These are phyloP conservation scores for Porphyrellus cyaneotinctus DNA, from an alignment of 768 basidiomycete genomes.

Conservation along the genomic window DNA sequence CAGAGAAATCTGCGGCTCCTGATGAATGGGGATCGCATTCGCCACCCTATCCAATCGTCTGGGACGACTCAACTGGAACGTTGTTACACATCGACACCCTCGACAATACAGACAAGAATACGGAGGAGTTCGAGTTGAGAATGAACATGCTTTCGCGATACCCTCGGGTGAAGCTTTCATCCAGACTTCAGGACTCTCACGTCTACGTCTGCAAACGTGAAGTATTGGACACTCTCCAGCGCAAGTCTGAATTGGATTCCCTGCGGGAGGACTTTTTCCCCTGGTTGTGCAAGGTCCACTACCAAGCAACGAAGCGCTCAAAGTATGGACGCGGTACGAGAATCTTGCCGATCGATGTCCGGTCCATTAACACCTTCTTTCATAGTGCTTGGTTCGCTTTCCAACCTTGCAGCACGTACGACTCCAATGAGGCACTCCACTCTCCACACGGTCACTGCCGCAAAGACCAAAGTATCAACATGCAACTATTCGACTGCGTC, in stretches of 20 bases:
- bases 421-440: constrained; percentile 54
- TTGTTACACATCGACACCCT: constrained; percentile 71
- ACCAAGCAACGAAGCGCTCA: constrained; percentile 54
- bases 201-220: constrained; percentile 82
- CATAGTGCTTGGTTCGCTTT: constrained; percentile 45
- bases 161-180: constrained; percentile 65
- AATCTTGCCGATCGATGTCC: neutral
- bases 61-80: constrained; percentile 62
- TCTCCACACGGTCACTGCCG: constrained; percentile 27
- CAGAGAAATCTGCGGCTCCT: constrained; percentile 51
- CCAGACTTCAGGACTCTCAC: constrained; percentile 76
- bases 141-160: constrained; percentile 79
- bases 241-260: constrained; percentile 72
- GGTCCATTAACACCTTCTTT: neutral
- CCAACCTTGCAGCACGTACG: constrained; percentile 42
- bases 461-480: constrained; percentile 14
- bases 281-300: constrained; percentile 86
- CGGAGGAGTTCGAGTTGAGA: constrained; percentile 67
- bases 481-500: constrained; percentile 7
- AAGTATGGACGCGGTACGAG: constrained; percentile 56
- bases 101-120: constrained; percentile 62
- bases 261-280: constrained; percentile 88
- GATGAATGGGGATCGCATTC: constrained; percentile 65
- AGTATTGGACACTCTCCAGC: constrained; percentile 65
- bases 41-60: constrained; percentile 52